These are phyloP conservation scores for Cubamyces lactineus DNA, from an alignment of 768 basidiomycete genomes.

Conservation along the genomic window DNA sequence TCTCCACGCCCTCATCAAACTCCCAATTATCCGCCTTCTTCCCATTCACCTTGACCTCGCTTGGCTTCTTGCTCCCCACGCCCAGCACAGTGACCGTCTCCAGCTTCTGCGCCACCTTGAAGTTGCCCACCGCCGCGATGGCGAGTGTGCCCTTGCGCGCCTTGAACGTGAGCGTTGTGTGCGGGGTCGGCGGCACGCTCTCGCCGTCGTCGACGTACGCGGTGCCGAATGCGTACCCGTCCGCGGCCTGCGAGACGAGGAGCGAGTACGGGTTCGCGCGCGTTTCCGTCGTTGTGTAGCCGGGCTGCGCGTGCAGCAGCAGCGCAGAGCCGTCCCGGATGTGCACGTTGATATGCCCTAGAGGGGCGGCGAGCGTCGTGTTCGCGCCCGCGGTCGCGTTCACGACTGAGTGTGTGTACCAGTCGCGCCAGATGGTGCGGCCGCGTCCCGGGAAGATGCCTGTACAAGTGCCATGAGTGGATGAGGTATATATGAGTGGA, in stretches of 20 bases:
- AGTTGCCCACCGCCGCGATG: slow-evolving; percentile 44
- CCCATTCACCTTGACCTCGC: slow-evolving; percentile 38
- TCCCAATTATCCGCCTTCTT: slow-evolving; percentile 36
- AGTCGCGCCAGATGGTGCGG: slow-evolving; percentile 66
- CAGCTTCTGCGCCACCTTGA: slow-evolving; percentile 50
- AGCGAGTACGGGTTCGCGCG: slow-evolving; percentile 62
- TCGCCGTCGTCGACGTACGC: slow-evolving; percentile 76
- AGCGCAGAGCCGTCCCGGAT: slow-evolving; percentile 70
- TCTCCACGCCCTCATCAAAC: slow-evolving; percentile 43
- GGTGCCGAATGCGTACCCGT: slow-evolving; percentile 56
- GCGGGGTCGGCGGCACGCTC: slow-evolving; percentile 58
- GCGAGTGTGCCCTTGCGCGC: slow-evolving; percentile 40
- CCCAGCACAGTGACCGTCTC: slow-evolving; percentile 63
- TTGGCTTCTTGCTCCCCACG: slow-evolving; percentile 40
- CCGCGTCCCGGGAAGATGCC: slow-evolving; percentile 70
- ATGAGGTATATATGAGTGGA: too few species aligned
- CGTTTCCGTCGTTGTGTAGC: slow-evolving; percentile 71
- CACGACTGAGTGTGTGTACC: slow-evolving; percentile 67
- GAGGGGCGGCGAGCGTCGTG: slow-evolving; percentile 63
- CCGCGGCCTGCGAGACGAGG: slow-evolving; percentile 54
- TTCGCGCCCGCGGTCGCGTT: slow-evolving; percentile 44
- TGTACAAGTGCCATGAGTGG: slow-evolving; percentile 23
- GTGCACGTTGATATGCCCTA: slow-evolving; percentile 78
- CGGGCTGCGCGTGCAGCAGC: slow-evolving; percentile 63
- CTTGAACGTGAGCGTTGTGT: slow-evolving; percentile 50